phyloP scores from a whole-genome alignment of 192 early-diverging fungal species.

The Gonapodya sp. region DNA sequence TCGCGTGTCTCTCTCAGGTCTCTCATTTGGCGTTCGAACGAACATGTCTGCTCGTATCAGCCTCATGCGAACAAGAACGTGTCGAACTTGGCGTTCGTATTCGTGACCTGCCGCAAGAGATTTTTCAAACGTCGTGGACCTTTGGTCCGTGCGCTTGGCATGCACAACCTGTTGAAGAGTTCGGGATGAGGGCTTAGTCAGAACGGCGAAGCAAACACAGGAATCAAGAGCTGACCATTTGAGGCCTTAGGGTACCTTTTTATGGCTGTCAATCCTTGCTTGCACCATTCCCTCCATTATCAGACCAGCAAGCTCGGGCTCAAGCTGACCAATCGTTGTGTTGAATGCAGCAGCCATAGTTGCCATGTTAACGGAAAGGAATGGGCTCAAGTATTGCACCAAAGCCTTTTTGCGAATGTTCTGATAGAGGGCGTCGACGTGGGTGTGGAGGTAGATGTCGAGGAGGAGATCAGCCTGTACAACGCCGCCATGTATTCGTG shows the following conservation, averaged over 20 bases:
- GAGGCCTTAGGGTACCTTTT: constrained; percentile 53
- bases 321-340: constrained; percentile 45
- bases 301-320: constrained; percentile 55
- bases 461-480: constrained; percentile 39
- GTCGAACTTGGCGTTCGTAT: constrained; percentile 50
- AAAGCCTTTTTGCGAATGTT: constrained; percentile 66
- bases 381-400: constrained; percentile 74
- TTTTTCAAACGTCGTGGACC: constrained; percentile 57
- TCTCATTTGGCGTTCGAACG: not conserved
- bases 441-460: constrained; percentile 62
- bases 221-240: not conserved
- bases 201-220: not conserved
- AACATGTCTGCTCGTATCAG: constrained; percentile 20
- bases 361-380: constrained; percentile 64
- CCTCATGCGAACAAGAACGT: constrained; percentile 54
- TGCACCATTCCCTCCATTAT: constrained; percentile 63
- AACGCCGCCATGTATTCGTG: not conserved
- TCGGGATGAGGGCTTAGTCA: not conserved
- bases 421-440: constrained; percentile 57
- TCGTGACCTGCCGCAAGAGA: constrained; percentile 52
- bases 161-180: constrained; percentile 40
- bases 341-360: constrained; percentile 69
- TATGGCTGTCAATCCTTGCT: constrained; percentile 76
- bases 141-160: constrained; percentile 58
- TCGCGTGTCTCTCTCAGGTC: not conserved